Evolutionary conservation across 1,139 yeast species (phyloP).

Genomic region (Pichia sp.): DNA sequence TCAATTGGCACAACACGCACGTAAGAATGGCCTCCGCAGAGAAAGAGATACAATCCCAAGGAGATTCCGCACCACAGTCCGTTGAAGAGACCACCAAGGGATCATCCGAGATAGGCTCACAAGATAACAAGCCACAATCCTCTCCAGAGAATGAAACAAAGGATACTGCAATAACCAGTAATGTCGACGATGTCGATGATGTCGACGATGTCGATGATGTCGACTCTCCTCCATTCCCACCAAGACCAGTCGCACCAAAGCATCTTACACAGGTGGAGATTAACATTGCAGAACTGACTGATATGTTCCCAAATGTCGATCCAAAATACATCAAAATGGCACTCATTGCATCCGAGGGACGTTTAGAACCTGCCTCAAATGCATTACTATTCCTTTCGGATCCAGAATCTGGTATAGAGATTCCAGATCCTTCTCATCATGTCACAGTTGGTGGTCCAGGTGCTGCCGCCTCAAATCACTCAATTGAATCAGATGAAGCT

Average conservation of each 20-base stretch:
- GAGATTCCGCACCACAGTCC: no score
- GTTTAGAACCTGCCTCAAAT: slow-evolving; percentile 78
- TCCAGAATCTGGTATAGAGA: slow-evolving; percentile 62
- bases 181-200: not conserved
- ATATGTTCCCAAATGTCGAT: slow-evolving; percentile 77
- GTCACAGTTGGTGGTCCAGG: no score
- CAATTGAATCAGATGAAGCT: slow-evolving; percentile 66
- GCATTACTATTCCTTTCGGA: slow-evolving; percentile 78
- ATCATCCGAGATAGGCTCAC: no score
- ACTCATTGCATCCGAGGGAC: slow-evolving; percentile 77
- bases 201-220: slow-evolving; percentile 37
- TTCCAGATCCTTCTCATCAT: slow-evolving; percentile 36
- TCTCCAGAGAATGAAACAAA: not conserved
- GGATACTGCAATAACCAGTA: not conserved
- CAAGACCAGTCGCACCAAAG: slow-evolving; percentile 55
- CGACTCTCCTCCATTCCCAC: slow-evolving; percentile 57
- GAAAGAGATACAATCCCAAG: no score
- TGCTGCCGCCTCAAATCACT: not conserved
- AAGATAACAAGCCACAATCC: no score
- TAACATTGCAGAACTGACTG: slow-evolving; percentile 49
- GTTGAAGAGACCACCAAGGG: no score
- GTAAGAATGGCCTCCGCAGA: no score
- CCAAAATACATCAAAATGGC: slow-evolving; percentile 68
- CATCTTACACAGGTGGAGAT: slow-evolving; percentile 4
- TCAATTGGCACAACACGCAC: no score